Base-by-base conservation (phyloP, 495 filamentous ascomycete genomes). In the Penicillium chermesinum region DNA sequence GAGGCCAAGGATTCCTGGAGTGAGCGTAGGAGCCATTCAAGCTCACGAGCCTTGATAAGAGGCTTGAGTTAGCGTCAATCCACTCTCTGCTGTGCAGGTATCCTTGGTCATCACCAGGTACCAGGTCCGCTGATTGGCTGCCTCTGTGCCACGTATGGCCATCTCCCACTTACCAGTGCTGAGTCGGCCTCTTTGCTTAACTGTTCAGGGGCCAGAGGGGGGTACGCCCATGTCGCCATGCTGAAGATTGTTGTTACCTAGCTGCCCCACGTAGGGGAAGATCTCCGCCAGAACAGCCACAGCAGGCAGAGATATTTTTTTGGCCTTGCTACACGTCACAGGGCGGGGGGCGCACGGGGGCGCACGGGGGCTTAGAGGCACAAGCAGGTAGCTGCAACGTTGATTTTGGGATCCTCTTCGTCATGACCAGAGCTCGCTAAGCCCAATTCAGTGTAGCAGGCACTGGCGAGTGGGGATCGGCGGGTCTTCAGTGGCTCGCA, bases 21-120 rank as follows among this genome's bases (percentile, higher is more conserved):
- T 19, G 85, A 81, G 33, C 76, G 67, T 43, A 96, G 75, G 6
- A 97, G 86, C 94, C 93, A 97, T 64, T 83, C 71, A 20, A 96
- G 75, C 70, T 98, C 93, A 39, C 80, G 78, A 20, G 78, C 76
- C 85, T 89, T 62, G 35, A 34, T 35, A 14, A 35, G 21, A 43
- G 25, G 27, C 12, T 22, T 46, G 25, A 20, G 51, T 63, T 49
- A 54, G 49, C 35, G 36, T 53, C 54, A 61, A 67, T 62, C 56
- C 54, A 57, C 56, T 17, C 7, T 42, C 39, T 38, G 46, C 54
- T 41, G 18, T 48, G 36, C 14, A 41, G 44, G 39, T 27, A 53
- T 57, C 46, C 13, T 17, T 41, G 32, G 2, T 13, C 19, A 21
- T 38, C 32, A 72, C 22, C 50, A 34, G 25, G 43, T 35, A 40